Base-by-base conservation (phyloP, 768 basidiomycete species). In the Tulasnella sp. region DNA sequence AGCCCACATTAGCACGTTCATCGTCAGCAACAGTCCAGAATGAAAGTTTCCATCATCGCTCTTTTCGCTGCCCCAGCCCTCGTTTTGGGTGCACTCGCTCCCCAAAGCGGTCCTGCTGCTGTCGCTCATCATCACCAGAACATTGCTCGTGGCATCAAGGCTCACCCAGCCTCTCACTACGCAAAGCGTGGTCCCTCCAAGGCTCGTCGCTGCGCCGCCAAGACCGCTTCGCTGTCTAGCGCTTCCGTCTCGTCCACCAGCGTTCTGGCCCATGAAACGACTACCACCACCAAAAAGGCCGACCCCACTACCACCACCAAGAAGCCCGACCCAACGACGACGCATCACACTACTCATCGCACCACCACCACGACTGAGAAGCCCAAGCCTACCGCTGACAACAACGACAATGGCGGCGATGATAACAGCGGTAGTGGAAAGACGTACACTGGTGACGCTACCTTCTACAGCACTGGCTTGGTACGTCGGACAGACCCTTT, bases 391-490 rank as follows among this genome's bases (percentile, higher is more conserved):
- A 42, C 36, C 7, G 40, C 25, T 70, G 68, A 42, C 37, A 68
- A 19, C 37, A 70, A 39, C 68, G 31, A 42, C 40, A 34, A 42
- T 34, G 68, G 12, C 25, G 68, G 17, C 8, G 25, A 70, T 14
- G 25, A 39, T 12, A 29, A 29, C 40, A 42, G 68, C 68, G 37
- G 68, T 7, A n/a, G 73, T 8, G 36, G 54, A 14, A 64, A 3
- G 1, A 52, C n/a, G 25, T 36, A 37, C 34, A 25, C 45, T 29
- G 73, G 73, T 58, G 73, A 74, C 38, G 42, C 6, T 15, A 74
- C 73, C 31, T 74, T 74, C 73, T 74, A 74, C 52, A 74, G 42
- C 42, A 42, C 73, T 52, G 73, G 73, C n/a, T 37, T 74, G 73
- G 73, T 74, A 38, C 29, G 73, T 74, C 1, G 17, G 17, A 34